Percentiles rank a stretch among this genome's conserved stretches.
Evolutionary conservation across 2,329 filamentous ascomycete species (phyloP).

Genomic region (Zalaria sp.): DNA sequence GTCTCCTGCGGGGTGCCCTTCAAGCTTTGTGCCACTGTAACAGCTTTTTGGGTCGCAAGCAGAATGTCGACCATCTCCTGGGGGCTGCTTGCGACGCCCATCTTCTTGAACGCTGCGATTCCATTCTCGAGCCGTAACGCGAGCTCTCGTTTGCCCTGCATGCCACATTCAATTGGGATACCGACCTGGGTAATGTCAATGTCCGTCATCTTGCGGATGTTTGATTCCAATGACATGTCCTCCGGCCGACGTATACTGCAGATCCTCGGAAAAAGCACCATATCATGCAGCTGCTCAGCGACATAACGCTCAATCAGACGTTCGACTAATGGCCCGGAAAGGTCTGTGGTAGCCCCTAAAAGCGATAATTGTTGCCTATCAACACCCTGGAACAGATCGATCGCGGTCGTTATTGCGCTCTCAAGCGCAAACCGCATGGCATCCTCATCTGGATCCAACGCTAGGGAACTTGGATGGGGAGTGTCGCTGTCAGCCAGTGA

Average conservation of each 20-base stretch:
- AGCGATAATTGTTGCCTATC: conserved; percentile 91
- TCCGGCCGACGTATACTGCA: conserved; percentile 65
- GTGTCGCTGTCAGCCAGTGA: conserved; percentile 24
- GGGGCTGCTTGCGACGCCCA: conserved; percentile 61
- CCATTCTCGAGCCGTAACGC: conserved; percentile 62
- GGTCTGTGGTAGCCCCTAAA: conserved; percentile 79
- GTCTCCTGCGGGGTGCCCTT: conserved; percentile 21
- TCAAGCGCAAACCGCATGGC: conserved; percentile 80
- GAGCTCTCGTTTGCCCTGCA: conserved; percentile 66
- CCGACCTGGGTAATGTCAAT: conserved; percentile 93
- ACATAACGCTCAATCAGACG: conserved; percentile 90
- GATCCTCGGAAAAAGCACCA: conserved; percentile 68
- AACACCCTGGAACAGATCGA: conserved; percentile 89
- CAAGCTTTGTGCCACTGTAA: conserved; percentile 43
- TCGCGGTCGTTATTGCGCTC: conserved; percentile 81
- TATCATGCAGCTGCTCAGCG: conserved; percentile 78
- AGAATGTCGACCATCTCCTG: conserved; percentile 81
- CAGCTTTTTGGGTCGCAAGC: conserved; percentile 65
- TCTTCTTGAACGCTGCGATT: conserved; percentile 79
- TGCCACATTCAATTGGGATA: conserved; percentile 68
- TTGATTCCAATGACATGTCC: conserved; percentile 75
- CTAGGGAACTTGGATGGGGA: conserved; percentile 38
- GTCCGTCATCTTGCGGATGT: conserved; percentile 84
- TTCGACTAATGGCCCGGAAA: conserved; percentile 86
- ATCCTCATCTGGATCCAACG: conserved; percentile 81